These are phyloP conservation scores for Kodamaea kaohsiungensis DNA, from an alignment of 805 yeast species.

Conservation along the genomic window DNA sequence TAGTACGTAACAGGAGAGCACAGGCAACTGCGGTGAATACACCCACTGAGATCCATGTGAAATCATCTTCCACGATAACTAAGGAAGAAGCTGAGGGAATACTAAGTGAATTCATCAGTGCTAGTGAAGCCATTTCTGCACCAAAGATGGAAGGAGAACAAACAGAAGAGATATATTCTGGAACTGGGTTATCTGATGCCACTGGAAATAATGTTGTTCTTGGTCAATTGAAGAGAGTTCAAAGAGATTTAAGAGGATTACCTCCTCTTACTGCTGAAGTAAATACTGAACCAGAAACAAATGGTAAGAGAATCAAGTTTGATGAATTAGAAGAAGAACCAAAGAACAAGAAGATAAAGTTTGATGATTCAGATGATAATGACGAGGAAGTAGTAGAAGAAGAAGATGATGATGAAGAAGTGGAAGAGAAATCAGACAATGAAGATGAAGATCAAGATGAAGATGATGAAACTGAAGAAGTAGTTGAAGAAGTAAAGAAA, in stretches of 20 bases:
- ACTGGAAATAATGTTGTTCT: slow-evolving; percentile 41
- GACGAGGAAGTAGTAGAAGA: slow-evolving; percentile 8
- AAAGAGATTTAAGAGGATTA: slow-evolving; percentile 76
- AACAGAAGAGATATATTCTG: slow-evolving; percentile 21
- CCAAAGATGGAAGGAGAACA: slow-evolving; percentile 26
- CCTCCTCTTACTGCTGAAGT: slow-evolving; percentile 54
- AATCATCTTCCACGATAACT: slow-evolving; percentile 26
- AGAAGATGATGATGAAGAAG: slow-evolving; percentile 16
- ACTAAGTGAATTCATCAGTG: slow-evolving; percentile 42
- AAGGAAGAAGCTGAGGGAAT: slow-evolving; percentile 48
- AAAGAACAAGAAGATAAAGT: slow-evolving; percentile 27
- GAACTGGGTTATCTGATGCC: slow-evolving; percentile 33
- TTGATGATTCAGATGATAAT: slow-evolving; percentile 21
- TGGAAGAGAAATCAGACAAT: slow-evolving; percentile 11
- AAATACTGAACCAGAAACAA: slow-evolving; percentile 11
- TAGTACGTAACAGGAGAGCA: slow-evolving; percentile 43
- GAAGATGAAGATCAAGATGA: slow-evolving; percentile 14
- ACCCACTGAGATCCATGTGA: slow-evolving; percentile 45
- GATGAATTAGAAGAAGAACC: slow-evolving; percentile 17
- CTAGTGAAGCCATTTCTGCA: slow-evolving; percentile 38
- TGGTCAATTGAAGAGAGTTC: slow-evolving; percentile 70
- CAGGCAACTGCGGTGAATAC: slow-evolving; percentile 47
- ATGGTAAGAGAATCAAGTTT: slow-evolving; percentile 25
- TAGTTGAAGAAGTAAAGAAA: slow-evolving; percentile 16
- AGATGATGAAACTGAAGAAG: slow-evolving; percentile 13